Evolutionary conservation across 1,284 basidiomycete species (phyloP).

Genomic region (Heliocybe sulcata): DNA sequence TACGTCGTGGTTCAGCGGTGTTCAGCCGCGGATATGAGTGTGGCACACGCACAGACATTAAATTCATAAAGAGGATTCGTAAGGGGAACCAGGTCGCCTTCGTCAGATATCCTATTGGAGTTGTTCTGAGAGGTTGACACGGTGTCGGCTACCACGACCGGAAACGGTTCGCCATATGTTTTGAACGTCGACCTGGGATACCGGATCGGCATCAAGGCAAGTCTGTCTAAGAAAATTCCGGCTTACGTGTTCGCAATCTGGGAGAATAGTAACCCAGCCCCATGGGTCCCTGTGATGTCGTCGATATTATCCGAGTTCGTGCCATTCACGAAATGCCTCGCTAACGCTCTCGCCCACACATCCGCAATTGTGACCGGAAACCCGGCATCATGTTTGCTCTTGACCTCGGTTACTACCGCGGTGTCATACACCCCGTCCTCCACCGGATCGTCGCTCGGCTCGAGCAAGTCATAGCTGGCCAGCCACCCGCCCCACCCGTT

Average conservation of each 20-base stretch:
- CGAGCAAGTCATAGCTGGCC: constrained; percentile 45
- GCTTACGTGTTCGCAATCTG: constrained; percentile 3
- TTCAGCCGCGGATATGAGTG: neutral
- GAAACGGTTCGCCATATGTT: constrained; percentile 27
- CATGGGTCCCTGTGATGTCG: constrained; percentile 38
- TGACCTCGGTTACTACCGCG: constrained; percentile 48
- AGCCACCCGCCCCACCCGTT: constrained; percentile 39
- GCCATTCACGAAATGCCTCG: constrained; percentile 62
- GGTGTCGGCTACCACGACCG: constrained; percentile 24
- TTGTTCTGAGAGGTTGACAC: neutral
- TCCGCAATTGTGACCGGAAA: constrained; percentile 49
- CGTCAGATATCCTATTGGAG: neutral
- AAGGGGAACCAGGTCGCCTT: constrained; percentile 21
- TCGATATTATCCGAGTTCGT: constrained; percentile 53
- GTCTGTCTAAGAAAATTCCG: constrained; percentile 34
- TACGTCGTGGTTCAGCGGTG: neutral
- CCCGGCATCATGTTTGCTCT: constrained; percentile 44
- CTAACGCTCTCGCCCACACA: constrained; percentile 54
- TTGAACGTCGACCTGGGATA: constrained; percentile 28
- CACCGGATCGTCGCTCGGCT: constrained; percentile 39
- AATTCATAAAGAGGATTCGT: constrained; percentile 34
- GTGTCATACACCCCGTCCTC: constrained; percentile 45
- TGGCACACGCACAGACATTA: neutral
- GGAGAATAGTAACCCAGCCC: neutral
- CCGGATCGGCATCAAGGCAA: constrained; percentile 42